A percentile compares a stretch with the other conserved stretches of the same genome.
These are phyloP conservation scores for Anisodus acutangulus DNA, from an alignment of 257 asterid genomes.

Conservation along the genomic window DNA sequence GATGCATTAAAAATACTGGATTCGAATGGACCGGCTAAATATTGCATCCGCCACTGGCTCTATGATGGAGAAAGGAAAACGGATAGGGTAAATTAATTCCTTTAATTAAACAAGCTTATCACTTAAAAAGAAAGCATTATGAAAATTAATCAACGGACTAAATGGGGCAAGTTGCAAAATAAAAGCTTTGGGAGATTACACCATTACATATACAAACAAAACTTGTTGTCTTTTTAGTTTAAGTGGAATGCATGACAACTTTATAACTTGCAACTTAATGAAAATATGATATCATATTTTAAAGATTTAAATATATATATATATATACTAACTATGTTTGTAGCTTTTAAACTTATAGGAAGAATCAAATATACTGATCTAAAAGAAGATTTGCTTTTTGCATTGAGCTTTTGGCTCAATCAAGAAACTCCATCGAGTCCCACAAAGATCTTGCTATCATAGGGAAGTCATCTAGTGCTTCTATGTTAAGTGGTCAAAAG, in stretches of 20 bases:
- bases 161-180: conserved; percentile 4
- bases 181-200: conserved; percentile 4
- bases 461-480: background rate
- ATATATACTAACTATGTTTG: background rate
- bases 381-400: background rate
- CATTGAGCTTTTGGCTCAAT: background rate
- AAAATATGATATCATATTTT: conserved; percentile 3
- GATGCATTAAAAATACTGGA: background rate
- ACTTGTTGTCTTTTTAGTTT: background rate
- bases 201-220: background rate
- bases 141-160: background rate
- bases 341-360: background rate
- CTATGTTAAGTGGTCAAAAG: too few species aligned
- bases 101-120: conserved; percentile 14
- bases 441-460: conserved; percentile 17
- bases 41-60: background rate
- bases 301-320: background rate
- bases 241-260: conserved; percentile 19
- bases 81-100: background rate
- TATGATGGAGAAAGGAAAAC: background rate
- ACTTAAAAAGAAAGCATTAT: background rate
- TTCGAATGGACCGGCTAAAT: background rate
- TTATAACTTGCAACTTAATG: background rate
- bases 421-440: background rate
- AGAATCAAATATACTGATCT: background rate